Base-by-base conservation (phyloP, 768 basidiomycete species). In the Tephrocybe sp. region DNA sequence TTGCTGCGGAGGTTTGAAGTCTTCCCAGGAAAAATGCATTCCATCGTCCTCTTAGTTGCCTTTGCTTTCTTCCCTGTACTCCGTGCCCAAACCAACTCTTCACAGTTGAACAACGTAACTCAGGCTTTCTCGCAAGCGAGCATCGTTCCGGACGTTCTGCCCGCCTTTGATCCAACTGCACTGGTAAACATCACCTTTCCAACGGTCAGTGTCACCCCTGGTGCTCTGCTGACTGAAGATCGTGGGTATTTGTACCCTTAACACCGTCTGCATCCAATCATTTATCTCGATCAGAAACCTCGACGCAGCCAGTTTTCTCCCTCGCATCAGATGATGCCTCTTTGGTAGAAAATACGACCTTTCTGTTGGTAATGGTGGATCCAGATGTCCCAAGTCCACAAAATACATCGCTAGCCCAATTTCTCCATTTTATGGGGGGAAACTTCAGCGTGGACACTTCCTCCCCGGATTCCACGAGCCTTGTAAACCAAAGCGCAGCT, bases 351-450 rank as follows among this genome's bases (percentile, higher is more conserved):
- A 66, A 60, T 49, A 54, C 58, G 28, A 60, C 66, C 13, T 74
- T 69, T 53, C 68, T 77, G 21, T 45, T 77, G 13, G 64, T 65
- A 15, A 57, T 76, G 30, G 61, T 77, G 30, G 75, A 76, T 53
- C 75, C 73, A 24, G 74, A 77, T 54, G 74, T 69, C 1, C 71
- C 74, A 19, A 70, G 69, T 18, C 71, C 70, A 0, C 68, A 73
- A 44, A 69, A 72, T 48, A 63, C 63, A 9, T 64, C 60, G 8
- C 50, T 62, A 11, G 59, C 70, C 6, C 66, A 75, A 47, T 69
- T 72, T 47, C 62, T 75, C 3, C 74, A 76, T 57, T 72, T 74
- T 47, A 51, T 76, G 21, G 74, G 68, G 8, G 68, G 68, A 8
- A 68, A 69, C 46, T 76, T 73, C 53, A 64, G 52, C 19, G 57